Base-by-base conservation (phyloP, 176 grass and related monocot genomes). In the Oryza officinalis region DNA sequence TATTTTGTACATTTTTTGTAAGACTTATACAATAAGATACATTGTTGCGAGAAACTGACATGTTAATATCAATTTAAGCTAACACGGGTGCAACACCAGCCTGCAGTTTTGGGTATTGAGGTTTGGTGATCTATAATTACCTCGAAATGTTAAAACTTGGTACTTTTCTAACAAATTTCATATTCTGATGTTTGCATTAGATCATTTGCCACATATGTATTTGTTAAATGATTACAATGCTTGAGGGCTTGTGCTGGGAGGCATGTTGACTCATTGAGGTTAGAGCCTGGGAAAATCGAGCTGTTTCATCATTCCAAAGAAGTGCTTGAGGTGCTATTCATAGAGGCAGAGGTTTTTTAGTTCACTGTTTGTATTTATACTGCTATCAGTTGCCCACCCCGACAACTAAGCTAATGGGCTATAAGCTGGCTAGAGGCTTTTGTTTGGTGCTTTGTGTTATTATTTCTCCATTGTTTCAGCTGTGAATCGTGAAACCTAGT, bases 141-240 rank as follows among this genome's bases (percentile, higher is more conserved):
- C 31, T 40, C 27, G 4, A 72, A 52, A 30, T 2, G 2, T 66
- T 44, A 12, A 64, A 17, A 46, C 14, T 45, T 2, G 40, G 20
- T 26, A 45, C 22, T 69, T 69, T 31, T 69, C 28, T 13, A 68
- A 50, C 65, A 80, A 47, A 25, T 66, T 32, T 23, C 35, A 23
- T 27, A 74, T 71, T 67, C 41, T 80, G 41, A 38, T 78, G 37
- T 61, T 85, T 78, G 23, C 67, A 50, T 73, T 81, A 60, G 8
- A 30, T 59, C 11, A 67, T 5, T 49, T 80, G 30, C 14, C 33
- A 10, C 27, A 25, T 28, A 66, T 72, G 18, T 71, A 10, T 35
- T 37, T 15, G 26, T 35, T 35, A 38, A 40, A 69, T 40, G 65
- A 26, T 54, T 69, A 66, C 4, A 35, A 18, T 76, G 10, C 11